Evolutionary conservation across 169 alveolate species (phyloP).

Genomic region (Cyclospora cayetanensis): DNA sequence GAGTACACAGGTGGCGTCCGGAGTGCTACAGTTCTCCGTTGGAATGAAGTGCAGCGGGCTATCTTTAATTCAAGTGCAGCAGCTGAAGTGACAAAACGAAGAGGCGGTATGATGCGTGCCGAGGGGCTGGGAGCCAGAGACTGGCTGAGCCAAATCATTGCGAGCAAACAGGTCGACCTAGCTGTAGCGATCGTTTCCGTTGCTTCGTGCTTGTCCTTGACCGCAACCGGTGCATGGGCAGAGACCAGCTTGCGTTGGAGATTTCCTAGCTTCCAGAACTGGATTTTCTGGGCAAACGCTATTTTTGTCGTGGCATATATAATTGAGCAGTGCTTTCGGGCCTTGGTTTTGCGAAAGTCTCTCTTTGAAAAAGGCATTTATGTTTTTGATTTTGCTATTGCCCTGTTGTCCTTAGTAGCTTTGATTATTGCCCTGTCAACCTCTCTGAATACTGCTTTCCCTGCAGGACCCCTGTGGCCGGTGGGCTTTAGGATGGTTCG

Average conservation of each 20-base stretch:
- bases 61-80: background rate
- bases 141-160: constrained; percentile 26
- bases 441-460: constrained; percentile 29
- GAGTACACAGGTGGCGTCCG: constrained; percentile 65
- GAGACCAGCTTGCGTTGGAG: constrained; percentile 24
- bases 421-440: constrained; percentile 7
- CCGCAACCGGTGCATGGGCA: constrained; percentile 60
- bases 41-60: constrained; percentile 71
- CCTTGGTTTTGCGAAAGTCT: background rate
- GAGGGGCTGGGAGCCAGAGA: constrained; percentile 30
- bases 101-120: background rate
- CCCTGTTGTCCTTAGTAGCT: background rate
- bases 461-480: constrained; percentile 66
- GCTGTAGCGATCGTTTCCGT: constrained; percentile 47
- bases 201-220: constrained; percentile 30
- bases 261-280: constrained; percentile 14
- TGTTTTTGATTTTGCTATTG: constrained; percentile 40
- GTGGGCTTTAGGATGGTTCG: constrained; percentile 66
- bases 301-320: constrained; percentile 12
- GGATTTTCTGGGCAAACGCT: constrained; percentile 54
- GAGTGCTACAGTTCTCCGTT: constrained; percentile 69
- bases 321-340: constrained; percentile 27
- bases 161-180: constrained; percentile 36
- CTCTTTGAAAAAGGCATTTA: constrained; percentile 11
- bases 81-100: background rate